Conservation (phyloP, 169 alveolate species). For the Eimeria falciformis region DNA sequence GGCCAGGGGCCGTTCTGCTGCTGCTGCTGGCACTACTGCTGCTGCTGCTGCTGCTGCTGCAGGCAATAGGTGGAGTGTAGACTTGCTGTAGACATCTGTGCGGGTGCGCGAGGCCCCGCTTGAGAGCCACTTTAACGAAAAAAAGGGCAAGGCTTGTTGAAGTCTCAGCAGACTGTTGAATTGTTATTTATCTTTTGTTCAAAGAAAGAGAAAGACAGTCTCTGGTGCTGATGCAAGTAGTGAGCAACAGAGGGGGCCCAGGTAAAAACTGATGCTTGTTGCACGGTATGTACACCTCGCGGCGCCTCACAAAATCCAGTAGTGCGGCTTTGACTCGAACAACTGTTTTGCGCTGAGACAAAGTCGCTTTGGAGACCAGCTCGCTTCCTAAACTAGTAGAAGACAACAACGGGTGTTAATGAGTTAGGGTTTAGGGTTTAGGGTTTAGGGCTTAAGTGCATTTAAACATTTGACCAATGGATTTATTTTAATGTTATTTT, state of each 20-base stretch:
- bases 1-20: background rate
- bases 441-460: background rate
- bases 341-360: too few species aligned
- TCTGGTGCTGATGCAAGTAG: too few species aligned
- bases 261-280: background rate
- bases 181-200: background rate
- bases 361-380: too few species aligned
- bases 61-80: background rate
- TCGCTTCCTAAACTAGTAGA: background rate
- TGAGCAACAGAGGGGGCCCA: background rate
- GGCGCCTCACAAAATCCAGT: too few species aligned
- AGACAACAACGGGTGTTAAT: background rate
- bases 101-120: too few species aligned
- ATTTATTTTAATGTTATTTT: too few species aligned
- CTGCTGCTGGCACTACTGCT: slow-evolving; percentile 9
- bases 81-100: slow-evolving; percentile 5
- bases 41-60: slow-evolving; percentile 46
- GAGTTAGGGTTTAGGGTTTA: slow-evolving; percentile 31
- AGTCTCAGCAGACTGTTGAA: background rate
- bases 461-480: too few species aligned
- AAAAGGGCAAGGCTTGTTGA: background rate
- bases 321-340: too few species aligned
- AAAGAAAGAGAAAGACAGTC: background rate
- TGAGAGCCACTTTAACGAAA: too few species aligned
- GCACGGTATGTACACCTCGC: background rate